A percentile compares a stretch with the other conserved stretches of the same genome.
Conservation (phyloP, 129 eudicot species). For the Tagetes erecta region DNA sequence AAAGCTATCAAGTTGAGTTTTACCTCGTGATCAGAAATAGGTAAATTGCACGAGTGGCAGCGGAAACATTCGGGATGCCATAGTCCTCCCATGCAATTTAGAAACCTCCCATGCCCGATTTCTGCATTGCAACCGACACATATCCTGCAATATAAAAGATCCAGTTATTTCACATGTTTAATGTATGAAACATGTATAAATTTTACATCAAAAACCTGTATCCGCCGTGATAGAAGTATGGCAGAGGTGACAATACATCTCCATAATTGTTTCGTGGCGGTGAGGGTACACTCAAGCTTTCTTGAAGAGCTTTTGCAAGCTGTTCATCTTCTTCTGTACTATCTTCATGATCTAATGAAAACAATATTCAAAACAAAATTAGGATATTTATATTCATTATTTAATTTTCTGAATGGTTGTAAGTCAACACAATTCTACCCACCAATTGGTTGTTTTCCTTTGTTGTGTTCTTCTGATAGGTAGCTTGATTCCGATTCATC, state of each 20-base stretch:
- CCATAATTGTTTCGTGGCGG: slow-evolving; percentile 58
- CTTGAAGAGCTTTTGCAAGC: slow-evolving; percentile 84
- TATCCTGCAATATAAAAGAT: slow-evolving; percentile 47
- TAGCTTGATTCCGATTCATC: slow-evolving; percentile 41
- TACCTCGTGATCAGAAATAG: slow-evolving; percentile 94
- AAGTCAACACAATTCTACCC: slow-evolving; percentile 28
- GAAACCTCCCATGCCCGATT: slow-evolving; percentile 85
- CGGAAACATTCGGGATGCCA: slow-evolving; percentile 99
- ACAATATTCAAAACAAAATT: slow-evolving; percentile 12
- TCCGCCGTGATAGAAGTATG: slow-evolving; percentile 54
- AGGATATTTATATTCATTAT: slow-evolving; percentile 8
- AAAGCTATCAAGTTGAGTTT: slow-evolving; percentile 8
- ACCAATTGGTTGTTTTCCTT: slow-evolving; percentile 84
- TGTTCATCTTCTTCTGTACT: slow-evolving; percentile 77
- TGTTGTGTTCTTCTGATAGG: slow-evolving; percentile 41
- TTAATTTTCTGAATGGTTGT: slow-evolving; percentile 8
- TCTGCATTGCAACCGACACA: slow-evolving; percentile 93
- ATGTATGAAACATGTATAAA: neutral
- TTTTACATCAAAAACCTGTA: slow-evolving; percentile 44
- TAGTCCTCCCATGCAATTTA: slow-evolving; percentile 89
- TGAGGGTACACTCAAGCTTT: slow-evolving; percentile 65
- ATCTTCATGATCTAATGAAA: slow-evolving; percentile 46
- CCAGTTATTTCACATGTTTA: neutral
- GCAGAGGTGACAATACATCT: slow-evolving; percentile 50
- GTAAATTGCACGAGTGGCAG: slow-evolving; percentile 72